Evolutionary conservation across 352 stramenopile species (phyloP).

Genomic region (Pythium insidiosum): DNA sequence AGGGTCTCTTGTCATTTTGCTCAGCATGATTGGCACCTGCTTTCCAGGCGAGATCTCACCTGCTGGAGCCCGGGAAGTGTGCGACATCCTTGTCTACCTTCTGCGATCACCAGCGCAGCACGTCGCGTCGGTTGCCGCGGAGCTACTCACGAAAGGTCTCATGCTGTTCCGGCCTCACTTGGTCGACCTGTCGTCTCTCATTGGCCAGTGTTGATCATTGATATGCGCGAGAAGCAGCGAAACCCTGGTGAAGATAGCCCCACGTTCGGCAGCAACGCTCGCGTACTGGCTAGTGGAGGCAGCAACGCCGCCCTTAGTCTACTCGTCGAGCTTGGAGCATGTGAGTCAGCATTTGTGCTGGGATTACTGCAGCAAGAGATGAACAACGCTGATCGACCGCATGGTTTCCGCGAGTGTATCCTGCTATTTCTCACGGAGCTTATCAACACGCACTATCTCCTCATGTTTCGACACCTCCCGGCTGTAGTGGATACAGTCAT

Average conservation of each 20-base stretch:
- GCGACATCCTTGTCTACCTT: conserved; percentile 63
- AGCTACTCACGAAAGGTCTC: conserved; percentile 73
- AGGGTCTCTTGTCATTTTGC: conserved; percentile 64
- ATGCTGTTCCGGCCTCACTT: conserved; percentile 81
- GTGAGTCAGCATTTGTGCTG: conserved; percentile 72
- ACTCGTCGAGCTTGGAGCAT: conserved; percentile 70
- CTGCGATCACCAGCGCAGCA: conserved; percentile 43
- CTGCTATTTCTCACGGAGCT: conserved; percentile 74
- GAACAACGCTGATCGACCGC: conserved; percentile 58
- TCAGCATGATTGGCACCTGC: conserved; percentile 84
- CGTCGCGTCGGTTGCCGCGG: conserved; percentile 58
- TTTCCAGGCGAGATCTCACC: conserved; percentile 79
- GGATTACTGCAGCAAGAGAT: conserved; percentile 75
- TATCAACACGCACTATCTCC: conserved; percentile 75
- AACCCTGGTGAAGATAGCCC: conserved; percentile 25
- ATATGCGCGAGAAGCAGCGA: conserved; percentile 67
- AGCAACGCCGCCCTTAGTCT: conserved; percentile 71
- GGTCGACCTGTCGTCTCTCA: conserved; percentile 68
- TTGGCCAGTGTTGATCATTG: conserved; percentile 65
- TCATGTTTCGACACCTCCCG: conserved; percentile 78
- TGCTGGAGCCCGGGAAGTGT: conserved; percentile 65
- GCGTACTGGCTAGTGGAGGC: conserved; percentile 36
- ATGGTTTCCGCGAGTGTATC: conserved; percentile 67
- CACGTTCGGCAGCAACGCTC: conserved; percentile 31
- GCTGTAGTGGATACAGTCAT: conserved; percentile 84